Evolutionary conservation across 441 rosid genomes (phyloP), one percentile per base, ranked within the genome.

Genomic region (Croton laevigatus): DNA sequence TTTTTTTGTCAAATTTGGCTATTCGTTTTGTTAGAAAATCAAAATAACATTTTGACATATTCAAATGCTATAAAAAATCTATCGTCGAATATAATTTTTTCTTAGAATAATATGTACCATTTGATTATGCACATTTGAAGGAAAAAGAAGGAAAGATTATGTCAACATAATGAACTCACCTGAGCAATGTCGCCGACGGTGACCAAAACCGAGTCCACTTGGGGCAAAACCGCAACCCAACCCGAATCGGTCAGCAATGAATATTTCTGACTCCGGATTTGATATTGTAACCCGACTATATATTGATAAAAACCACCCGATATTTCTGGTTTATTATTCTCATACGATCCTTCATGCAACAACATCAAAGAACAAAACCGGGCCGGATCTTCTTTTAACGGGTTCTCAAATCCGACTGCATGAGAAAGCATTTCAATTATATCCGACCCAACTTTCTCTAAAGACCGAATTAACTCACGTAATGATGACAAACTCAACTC

Each of bases 121-220:
- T 27, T 27, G 32, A 1, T 27, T 27, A 1, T 27, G 32, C 32
- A 27, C 32, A 27, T 27, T 27, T 27, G 32, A 27, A 27, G 42
- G 10, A 40, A 40, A 40, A 40, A 4, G 6, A 49, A 4, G 16
- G 17, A 17, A 49, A 49, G 5, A 19, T 49, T 49, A 49, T 13
- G 16, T 13, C 12, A 48, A 48, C 0, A 2, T 48, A 22, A 5
- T 27, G 48, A 71, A 64, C 80, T 73, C 61, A 87, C 97, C 79
- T 90, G 93, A 74, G 89, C 88, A 69, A 92, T 74, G 75, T 92
- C 97, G 34, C 96, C 96, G 0, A 84, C 23, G 1, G 88, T 85
- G 40, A 90, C 91, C 74, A 92, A 74, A 71, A 92, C 68, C 32
- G 92, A 88, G 73, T 79, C 87, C 67, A 81, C 81, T 68, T 81